A percentile compares a stretch with the other conserved stretches of the same genome.
These are phyloP conservation scores for Phyllosticta capitalensis DNA, from an alignment of 2,329 filamentous ascomycete species.

Conservation along the genomic window DNA sequence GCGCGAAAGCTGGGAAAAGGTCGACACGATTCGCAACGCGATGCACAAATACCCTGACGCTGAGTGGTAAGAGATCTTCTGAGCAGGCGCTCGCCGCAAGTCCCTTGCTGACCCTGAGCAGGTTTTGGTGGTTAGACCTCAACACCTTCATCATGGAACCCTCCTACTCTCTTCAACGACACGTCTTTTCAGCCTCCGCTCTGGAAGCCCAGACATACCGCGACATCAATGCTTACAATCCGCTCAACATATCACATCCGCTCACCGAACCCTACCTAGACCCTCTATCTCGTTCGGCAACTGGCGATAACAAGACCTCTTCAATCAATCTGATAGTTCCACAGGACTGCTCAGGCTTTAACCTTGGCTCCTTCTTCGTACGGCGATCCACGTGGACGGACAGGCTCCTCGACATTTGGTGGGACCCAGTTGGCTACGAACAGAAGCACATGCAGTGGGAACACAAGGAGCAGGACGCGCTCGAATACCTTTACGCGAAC, in stretches of 20 bases:
- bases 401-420: conserved; percentile 88
- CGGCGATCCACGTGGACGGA: conserved; percentile 82
- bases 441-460: conserved; percentile 99
- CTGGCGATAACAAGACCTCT: conserved; percentile 65
- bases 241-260: conserved; percentile 85
- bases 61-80: conserved; percentile 63
- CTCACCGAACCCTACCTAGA: conserved; percentile 68
- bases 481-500: conserved; percentile 82
- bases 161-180: conserved; percentile 74
- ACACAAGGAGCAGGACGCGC: conserved; percentile 93
- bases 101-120: conserved; percentile 30
- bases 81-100: too few species aligned
- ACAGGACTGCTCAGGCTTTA: conserved; percentile 94
- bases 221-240: conserved; percentile 94
- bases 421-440: conserved; percentile 95
- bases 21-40: conserved; percentile 79
- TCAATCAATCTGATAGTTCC: conserved; percentile 84
- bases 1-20: conserved; percentile 99
- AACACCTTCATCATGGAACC: conserved; percentile 99
- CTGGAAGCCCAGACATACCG: conserved; percentile 70
- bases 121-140: conserved; percentile 99
- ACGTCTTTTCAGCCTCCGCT: conserved; percentile 77
- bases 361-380: conserved; percentile 90
- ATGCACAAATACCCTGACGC: conserved; percentile 91
- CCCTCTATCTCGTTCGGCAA: conserved; percentile 56